Conservation (phyloP, 176 grass and related monocot species). For the Oryza nivara region DNA sequence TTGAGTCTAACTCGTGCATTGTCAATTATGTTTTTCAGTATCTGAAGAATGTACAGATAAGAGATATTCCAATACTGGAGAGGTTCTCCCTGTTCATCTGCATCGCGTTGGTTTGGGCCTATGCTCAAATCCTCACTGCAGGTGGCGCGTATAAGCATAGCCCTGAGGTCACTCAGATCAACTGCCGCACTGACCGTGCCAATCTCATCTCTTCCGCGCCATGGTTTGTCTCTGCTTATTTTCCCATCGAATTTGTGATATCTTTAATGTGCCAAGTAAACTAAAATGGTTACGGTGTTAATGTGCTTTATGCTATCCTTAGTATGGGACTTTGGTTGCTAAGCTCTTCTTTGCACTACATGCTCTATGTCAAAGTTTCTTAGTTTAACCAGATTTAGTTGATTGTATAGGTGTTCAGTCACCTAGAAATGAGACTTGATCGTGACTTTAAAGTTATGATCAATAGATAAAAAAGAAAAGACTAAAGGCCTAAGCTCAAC, state of each 20-base stretch:
- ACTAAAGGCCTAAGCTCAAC: neutral
- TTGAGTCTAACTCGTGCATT: constrained; percentile 31
- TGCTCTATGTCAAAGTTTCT: neutral
- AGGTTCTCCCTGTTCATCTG: constrained; percentile 89
- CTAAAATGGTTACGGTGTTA: neutral
- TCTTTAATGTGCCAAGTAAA: neutral
- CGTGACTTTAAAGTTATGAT: neutral
- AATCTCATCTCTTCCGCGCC: constrained; percentile 88
- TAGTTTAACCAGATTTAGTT: neutral
- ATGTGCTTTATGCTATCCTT: neutral
- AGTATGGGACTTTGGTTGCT: neutral
- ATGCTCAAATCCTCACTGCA: constrained; percentile 83
- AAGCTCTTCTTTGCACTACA: neutral
- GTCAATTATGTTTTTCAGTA: constrained; percentile 52
- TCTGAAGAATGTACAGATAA: constrained; percentile 81
- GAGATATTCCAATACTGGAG: constrained; percentile 73
- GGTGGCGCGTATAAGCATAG: constrained; percentile 84
- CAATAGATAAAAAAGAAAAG: neutral
- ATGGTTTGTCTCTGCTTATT: constrained; percentile 50
- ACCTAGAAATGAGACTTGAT: neutral
- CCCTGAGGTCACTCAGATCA: constrained; percentile 62
- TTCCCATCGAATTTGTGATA: neutral
- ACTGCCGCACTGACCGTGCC: constrained; percentile 81
- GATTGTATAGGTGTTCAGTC: neutral
- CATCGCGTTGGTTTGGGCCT: constrained; percentile 70